A percentile compares a stretch with the other conserved stretches of the same genome.
Evolutionary conservation across 148 eudicot species (phyloP).

Genomic region (Rhododendron kiyosumense): DNA sequence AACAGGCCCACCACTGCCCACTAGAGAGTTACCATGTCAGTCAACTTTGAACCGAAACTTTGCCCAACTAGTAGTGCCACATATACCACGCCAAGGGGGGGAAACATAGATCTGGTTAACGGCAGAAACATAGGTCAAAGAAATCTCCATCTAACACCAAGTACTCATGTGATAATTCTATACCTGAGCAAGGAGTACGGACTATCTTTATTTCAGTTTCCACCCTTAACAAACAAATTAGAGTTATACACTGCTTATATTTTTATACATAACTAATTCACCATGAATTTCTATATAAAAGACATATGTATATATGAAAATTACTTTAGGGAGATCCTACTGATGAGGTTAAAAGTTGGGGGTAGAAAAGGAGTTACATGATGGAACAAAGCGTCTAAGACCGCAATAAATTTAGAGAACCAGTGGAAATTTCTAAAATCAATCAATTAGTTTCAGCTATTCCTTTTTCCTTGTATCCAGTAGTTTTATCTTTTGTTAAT

Average conservation of each 20-base stretch:
- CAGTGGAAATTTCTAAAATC: neutral
- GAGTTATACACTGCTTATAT: neutral
- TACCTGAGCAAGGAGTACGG: neutral
- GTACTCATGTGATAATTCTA: neutral
- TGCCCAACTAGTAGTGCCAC: neutral
- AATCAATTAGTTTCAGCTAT: neutral
- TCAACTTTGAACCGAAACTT: neutral
- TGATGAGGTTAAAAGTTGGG: neutral
- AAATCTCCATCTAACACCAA: neutral
- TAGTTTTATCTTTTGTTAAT: neutral
- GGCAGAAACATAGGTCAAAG: neutral
- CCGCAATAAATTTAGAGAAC: neutral
- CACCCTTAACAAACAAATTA: neutral
- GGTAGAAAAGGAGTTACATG: neutral
- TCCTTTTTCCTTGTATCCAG: neutral
- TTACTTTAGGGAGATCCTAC: neutral
- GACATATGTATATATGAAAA: neutral
- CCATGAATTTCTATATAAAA: neutral
- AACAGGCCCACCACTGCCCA: neutral
- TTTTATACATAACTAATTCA: neutral
- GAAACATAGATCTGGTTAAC: neutral
- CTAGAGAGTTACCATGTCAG: neutral
- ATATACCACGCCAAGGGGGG: neutral
- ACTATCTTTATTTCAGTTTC: neutral
- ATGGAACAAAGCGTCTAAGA: neutral